Evolutionary conservation across 306 rosid genomes (phyloP).

Genomic region (Quercus variabilis): DNA sequence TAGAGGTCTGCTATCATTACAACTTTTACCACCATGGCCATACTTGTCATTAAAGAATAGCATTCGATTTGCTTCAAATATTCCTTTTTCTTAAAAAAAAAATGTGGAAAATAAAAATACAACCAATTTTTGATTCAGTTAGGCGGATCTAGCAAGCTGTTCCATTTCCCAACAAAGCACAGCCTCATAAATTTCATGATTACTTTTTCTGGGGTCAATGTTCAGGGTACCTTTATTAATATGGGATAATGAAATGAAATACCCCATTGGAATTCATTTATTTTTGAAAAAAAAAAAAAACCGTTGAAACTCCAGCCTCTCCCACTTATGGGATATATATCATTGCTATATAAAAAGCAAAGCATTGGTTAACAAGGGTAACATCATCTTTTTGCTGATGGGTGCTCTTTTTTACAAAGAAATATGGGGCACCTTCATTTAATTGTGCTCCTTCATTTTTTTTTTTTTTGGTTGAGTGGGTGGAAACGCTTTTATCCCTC

Average conservation of each 20-base stretch:
- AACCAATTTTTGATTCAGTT: neutral
- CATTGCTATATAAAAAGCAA: neutral
- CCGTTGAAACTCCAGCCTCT: neutral
- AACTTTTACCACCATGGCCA: no score
- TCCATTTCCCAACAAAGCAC: neutral
- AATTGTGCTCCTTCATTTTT: neutral
- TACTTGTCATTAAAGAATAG: no score
- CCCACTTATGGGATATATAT: neutral
- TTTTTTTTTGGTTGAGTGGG: conserved; percentile 21
- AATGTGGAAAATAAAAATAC: neutral
- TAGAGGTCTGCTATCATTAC: no score
- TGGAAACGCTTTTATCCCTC: conserved; percentile 27
- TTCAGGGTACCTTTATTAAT: neutral
- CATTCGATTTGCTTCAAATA: no score
- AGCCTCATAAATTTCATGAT: neutral
- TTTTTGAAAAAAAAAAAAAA: no score
- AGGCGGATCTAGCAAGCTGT: neutral
- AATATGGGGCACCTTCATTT: conserved; percentile 1
- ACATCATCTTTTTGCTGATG: neutral
- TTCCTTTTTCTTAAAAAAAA: no score
- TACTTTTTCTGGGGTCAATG: neutral
- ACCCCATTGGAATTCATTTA: no score
- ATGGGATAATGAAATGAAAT: neutral
- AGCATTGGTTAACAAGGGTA: neutral
- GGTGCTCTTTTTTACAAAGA: neutral